Percentiles rank a stretch among this genome's conserved stretches.
phyloP scores from a whole-genome alignment of 192 early-diverging fungal genomes.

The Coemansia sp. region DNA sequence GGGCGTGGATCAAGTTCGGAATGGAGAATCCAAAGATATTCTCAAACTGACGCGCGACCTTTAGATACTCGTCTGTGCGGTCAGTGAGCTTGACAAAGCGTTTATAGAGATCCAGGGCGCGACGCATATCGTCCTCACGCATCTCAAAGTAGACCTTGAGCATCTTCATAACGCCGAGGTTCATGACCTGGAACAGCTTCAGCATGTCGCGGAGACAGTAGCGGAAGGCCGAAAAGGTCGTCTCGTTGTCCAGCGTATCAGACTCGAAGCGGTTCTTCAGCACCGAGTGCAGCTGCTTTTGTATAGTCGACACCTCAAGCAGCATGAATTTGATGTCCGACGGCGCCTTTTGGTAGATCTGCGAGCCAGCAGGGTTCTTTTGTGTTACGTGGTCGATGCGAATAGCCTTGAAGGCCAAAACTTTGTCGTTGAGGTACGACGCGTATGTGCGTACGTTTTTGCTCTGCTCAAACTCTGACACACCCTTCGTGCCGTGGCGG shows the following conservation, averaged over 20 bases:
- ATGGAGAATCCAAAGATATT: slow-evolving; percentile 55
- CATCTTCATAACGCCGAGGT: slow-evolving; percentile 61
- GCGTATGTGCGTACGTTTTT: slow-evolving; percentile 59
- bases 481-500: slow-evolving; percentile 54
- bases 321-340: slow-evolving; percentile 52
- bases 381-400: slow-evolving; percentile 55
- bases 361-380: slow-evolving; percentile 41
- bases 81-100: slow-evolving; percentile 59
- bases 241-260: slow-evolving; percentile 57
- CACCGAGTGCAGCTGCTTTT: slow-evolving; percentile 56
- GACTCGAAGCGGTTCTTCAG: slow-evolving; percentile 58
- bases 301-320: slow-evolving; percentile 55
- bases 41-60: slow-evolving; percentile 54
- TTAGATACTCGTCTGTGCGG: slow-evolving; percentile 54
- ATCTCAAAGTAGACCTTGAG: slow-evolving; percentile 61
- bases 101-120: slow-evolving; percentile 58
- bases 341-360: slow-evolving; percentile 47
- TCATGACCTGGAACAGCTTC: slow-evolving; percentile 62
- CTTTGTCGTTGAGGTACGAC: slow-evolving; percentile 55
- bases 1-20: slow-evolving; percentile 56
- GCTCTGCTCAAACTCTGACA: slow-evolving; percentile 58
- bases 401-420: slow-evolving; percentile 52
- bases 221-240: slow-evolving; percentile 56
- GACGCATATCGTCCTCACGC: slow-evolving; percentile 53
- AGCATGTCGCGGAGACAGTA: slow-evolving; percentile 57